Conservation (phyloP, 2,329 filamentous ascomycete genomes). For the Gyromitra esculenta region DNA sequence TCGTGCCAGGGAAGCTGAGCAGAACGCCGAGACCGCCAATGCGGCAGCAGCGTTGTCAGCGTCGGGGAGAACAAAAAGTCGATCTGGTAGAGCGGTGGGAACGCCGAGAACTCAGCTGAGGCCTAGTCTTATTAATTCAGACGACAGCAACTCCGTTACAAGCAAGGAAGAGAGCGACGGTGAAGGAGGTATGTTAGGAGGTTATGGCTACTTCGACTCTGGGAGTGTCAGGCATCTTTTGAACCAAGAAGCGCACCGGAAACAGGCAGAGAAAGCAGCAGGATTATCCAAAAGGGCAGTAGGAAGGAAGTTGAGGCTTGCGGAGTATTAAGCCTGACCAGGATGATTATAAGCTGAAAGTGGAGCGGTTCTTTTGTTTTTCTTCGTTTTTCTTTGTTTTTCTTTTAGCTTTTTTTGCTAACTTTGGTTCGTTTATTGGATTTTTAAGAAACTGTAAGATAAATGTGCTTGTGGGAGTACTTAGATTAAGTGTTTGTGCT, state of each 20-base stretch:
- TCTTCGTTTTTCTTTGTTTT: background rate
- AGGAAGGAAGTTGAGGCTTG: slow-evolving; percentile 56
- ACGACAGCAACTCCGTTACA: slow-evolving; percentile 52
- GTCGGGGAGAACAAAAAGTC: slow-evolving; percentile 59
- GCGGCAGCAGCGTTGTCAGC: slow-evolving; percentile 8
- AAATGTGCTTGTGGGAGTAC: slow-evolving; percentile 19
- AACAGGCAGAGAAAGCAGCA: slow-evolving; percentile 53
- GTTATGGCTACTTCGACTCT: slow-evolving; percentile 58
- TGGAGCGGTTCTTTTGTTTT: background rate
- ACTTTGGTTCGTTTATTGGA: background rate
- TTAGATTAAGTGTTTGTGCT: background rate
- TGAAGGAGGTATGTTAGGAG: slow-evolving; percentile 57
- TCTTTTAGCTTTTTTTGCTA: background rate
- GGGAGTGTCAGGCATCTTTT: slow-evolving; percentile 57
- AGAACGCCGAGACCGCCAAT: slow-evolving; percentile 58
- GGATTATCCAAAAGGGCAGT: slow-evolving; percentile 54
- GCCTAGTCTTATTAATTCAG: slow-evolving; percentile 27
- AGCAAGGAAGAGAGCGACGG: slow-evolving; percentile 57
- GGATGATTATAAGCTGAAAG: background rate
- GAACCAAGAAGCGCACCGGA: slow-evolving; percentile 52
- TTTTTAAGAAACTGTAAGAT: slow-evolving; percentile 20
- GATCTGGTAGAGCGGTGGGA: slow-evolving; percentile 54
- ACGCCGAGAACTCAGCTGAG: slow-evolving; percentile 19
- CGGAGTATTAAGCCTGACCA: slow-evolving; percentile 54
- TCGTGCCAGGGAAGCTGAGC: slow-evolving; percentile 71